A percentile compares a stretch with the other conserved stretches of the same genome.
Evolutionary conservation across 106 monocot genomes (phyloP).

Genomic region (Cymbidium sinense): DNA sequence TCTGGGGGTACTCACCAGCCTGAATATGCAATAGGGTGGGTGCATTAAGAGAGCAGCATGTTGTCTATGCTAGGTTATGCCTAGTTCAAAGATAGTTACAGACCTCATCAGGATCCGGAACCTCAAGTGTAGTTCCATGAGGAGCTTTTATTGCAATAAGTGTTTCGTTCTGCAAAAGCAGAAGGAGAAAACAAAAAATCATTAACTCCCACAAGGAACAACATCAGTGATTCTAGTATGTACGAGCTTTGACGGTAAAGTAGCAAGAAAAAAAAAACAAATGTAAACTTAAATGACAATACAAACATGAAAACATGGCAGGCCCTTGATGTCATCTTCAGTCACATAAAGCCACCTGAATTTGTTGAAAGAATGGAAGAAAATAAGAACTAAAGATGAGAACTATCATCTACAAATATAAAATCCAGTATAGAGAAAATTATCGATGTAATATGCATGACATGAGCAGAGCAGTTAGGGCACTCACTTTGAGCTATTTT

Average conservation of each 20-base stretch:
- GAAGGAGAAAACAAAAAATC: not conserved
- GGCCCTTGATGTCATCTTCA: conserved; percentile 30
- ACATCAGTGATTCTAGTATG: not conserved
- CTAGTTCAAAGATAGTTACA: not conserved
- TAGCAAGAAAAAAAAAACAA: not conserved
- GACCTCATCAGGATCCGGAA: conserved; percentile 86
- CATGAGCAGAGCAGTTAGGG: conserved; percentile 1
- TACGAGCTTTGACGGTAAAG: not conserved
- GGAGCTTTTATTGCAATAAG: conserved; percentile 84
- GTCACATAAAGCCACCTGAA: conserved; percentile 34
- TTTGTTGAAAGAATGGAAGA: not conserved
- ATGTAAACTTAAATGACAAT: not conserved
- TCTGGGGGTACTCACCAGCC: conserved; percentile 61
- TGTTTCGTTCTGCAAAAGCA: conserved; percentile 56
- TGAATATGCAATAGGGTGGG: conserved; percentile 8
- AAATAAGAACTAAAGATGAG: not conserved
- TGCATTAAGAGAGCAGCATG: not conserved
- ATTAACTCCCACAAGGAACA: not conserved
- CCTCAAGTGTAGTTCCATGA: conserved; percentile 73
- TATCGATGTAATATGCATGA: not conserved
- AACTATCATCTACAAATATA: not conserved
- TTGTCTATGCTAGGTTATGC: not conserved
- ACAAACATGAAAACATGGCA: conserved; percentile 31
- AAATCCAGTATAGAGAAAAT: not conserved
- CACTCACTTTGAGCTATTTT: conserved; percentile 26